phyloP scores from a whole-genome alignment of 306 rosid genomes.

The Carpinus fangiana region DNA sequence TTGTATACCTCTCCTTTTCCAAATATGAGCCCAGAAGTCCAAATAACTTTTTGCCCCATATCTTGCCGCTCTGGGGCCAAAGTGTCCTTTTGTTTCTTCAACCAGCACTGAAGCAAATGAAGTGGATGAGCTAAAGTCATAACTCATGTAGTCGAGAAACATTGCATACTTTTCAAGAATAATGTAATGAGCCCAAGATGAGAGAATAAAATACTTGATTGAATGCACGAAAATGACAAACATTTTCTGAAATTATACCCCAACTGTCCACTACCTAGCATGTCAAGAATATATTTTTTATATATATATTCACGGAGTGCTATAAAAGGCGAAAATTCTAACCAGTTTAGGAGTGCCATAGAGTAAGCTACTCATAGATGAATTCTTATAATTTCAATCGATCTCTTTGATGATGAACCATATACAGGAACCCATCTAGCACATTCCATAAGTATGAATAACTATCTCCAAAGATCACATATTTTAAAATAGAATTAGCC shows the following conservation, averaged over 20 bases:
- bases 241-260: not conserved
- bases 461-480: not conserved
- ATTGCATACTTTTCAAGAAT: not conserved
- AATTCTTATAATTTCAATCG: not conserved
- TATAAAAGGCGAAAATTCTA: not conserved
- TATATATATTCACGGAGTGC: not conserved
- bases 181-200: not conserved
- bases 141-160: not conserved
- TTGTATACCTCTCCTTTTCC: conserved; percentile 83
- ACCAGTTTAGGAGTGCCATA: not conserved
- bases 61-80: conserved; percentile 71
- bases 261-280: not conserved
- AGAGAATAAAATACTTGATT: not conserved
- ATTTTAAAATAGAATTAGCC: too few relatives aligned
- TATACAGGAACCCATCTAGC: not conserved
- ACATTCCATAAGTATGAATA: not conserved
- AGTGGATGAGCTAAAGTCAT: conserved; percentile 14
- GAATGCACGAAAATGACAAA: not conserved
- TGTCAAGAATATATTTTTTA: not conserved
- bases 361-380: not conserved
- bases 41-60: conserved; percentile 42
- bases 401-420: not conserved
- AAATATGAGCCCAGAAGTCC: conserved; percentile 96
- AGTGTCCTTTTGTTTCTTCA: conserved; percentile 91
- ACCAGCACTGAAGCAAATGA: conserved; percentile 81